A percentile compares a stretch with the other conserved stretches of the same genome.
phyloP scores from a whole-genome alignment of 495 filamentous ascomycete species.

The Trypethelium eluteriae region DNA sequence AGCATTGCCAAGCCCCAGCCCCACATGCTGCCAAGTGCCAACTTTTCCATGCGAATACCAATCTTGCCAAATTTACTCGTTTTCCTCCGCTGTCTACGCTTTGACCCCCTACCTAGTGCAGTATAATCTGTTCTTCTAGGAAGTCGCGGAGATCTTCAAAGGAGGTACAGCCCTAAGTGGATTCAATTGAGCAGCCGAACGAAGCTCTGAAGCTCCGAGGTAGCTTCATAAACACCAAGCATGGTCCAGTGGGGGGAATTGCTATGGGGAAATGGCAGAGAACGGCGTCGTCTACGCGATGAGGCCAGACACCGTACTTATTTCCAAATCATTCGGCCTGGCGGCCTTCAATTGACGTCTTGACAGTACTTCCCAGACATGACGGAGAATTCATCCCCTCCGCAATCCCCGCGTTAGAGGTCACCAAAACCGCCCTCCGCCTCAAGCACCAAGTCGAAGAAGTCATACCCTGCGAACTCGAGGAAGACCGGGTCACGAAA shows the following conservation, averaged over 20 bases:
- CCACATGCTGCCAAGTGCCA: background rate
- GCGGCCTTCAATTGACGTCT: slow-evolving; percentile 3
- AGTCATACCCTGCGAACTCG: slow-evolving; percentile 78
- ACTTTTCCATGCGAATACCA: background rate
- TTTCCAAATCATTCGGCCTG: background rate
- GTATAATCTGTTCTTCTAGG: too few relatives aligned
- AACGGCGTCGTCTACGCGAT: slow-evolving; percentile 33
- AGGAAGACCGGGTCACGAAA: slow-evolving; percentile 59
- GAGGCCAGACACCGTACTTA: slow-evolving; percentile 18
- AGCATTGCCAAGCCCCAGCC: background rate
- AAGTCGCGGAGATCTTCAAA: too few relatives aligned
- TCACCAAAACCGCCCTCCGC: slow-evolving; percentile 80
- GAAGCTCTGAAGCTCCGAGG: slow-evolving; percentile 14
- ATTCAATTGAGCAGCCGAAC: slow-evolving; percentile 8
- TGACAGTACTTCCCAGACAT: slow-evolving; percentile 53
- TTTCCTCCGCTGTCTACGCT: too few relatives aligned
- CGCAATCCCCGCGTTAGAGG: slow-evolving; percentile 58
- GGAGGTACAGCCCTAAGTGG: too few relatives aligned
- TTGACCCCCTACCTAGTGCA: too few relatives aligned
- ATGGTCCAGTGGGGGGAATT: slow-evolving; percentile 41
- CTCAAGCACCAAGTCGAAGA: slow-evolving; percentile 87
- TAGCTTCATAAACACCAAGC: slow-evolving; percentile 15
- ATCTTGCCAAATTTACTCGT: too few relatives aligned
- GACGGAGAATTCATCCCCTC: slow-evolving; percentile 44
- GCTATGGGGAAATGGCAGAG: slow-evolving; percentile 31